Conservation (phyloP, 768 basidiomycete genomes). For the Leucocoprinus leucothites region DNA sequence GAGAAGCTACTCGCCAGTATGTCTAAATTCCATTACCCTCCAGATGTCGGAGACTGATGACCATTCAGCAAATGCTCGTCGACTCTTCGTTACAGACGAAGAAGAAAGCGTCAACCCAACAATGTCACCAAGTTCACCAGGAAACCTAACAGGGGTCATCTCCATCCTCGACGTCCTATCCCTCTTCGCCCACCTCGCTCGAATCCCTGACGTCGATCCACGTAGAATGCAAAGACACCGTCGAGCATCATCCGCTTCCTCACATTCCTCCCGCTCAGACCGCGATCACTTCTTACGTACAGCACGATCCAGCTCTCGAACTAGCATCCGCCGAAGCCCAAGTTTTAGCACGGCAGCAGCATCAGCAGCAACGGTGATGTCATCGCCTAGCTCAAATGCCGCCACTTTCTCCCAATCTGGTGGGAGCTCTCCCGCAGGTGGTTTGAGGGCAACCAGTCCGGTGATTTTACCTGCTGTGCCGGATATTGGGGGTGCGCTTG, state of each 20-base stretch:
- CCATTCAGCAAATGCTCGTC: slow-evolving; percentile 68
- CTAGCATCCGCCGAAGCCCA: slow-evolving; percentile 32
- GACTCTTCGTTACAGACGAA: slow-evolving; percentile 75
- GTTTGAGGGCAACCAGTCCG: neutral
- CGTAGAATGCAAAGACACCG: slow-evolving; percentile 77
- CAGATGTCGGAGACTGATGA: neutral
- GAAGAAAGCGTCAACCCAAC: slow-evolving; percentile 49
- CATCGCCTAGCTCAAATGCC: slow-evolving; percentile 16
- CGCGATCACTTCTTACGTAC: slow-evolving; percentile 35
- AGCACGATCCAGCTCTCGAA: slow-evolving; percentile 36
- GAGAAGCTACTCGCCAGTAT: slow-evolving; percentile 81
- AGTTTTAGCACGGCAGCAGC: slow-evolving; percentile 15
- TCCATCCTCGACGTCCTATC: slow-evolving; percentile 87
- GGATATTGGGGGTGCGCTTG: slow-evolving; percentile 25
- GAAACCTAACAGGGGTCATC: slow-evolving; percentile 69
- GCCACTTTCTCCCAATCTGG: slow-evolving; percentile 1
- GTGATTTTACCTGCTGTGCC: slow-evolving; percentile 20
- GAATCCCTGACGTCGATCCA: slow-evolving; percentile 73
- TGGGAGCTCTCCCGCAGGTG: neutral
- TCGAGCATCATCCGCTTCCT: slow-evolving; percentile 71
- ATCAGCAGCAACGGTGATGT: neutral
- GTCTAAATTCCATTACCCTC: slow-evolving; percentile 23
- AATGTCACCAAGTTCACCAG: slow-evolving; percentile 36
- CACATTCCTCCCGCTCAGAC: slow-evolving; percentile 42
- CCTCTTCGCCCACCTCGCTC: slow-evolving; percentile 72